These are phyloP conservation scores for Carex kokanica DNA, from an alignment of 176 grass and related monocot species.

Conservation along the genomic window DNA sequence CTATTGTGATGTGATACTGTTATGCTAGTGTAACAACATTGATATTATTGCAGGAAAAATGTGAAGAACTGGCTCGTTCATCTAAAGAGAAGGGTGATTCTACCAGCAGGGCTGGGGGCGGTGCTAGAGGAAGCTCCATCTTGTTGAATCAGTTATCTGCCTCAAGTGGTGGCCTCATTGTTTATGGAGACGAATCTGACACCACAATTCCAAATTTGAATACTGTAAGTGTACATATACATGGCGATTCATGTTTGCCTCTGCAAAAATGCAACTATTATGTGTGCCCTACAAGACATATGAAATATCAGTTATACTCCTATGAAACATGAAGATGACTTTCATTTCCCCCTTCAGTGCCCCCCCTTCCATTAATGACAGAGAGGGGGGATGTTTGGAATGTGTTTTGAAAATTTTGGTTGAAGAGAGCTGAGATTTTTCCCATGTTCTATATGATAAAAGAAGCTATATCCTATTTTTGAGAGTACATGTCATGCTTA, in stretches of 20 bases:
- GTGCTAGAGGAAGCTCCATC: constrained; percentile 37
- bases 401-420: constrained; percentile 16
- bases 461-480: not conserved
- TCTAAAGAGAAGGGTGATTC: constrained; percentile 69
- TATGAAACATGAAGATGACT: not conserved
- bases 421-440: not conserved
- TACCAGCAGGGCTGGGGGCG: constrained; percentile 42
- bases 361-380: not conserved
- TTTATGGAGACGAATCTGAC: constrained; percentile 75
- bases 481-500: not conserved
- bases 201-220: constrained; percentile 80
- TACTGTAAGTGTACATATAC: constrained; percentile 57
- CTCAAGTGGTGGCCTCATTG: constrained; percentile 39
- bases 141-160: constrained; percentile 52
- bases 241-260: not conserved
- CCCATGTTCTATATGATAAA: not conserved
- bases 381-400: not conserved
- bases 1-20: not conserved
- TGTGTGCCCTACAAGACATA: constrained; percentile 14
- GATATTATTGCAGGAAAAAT: constrained; percentile 55
- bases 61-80: constrained; percentile 62
- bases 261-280: constrained; percentile 7
- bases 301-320: not conserved
- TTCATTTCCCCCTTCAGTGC: not conserved
- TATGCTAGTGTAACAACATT: not conserved